These are phyloP conservation scores for Selaginella moellendorffii DNA, from an alignment of 75 land plant genomes.

Conservation along the genomic window DNA sequence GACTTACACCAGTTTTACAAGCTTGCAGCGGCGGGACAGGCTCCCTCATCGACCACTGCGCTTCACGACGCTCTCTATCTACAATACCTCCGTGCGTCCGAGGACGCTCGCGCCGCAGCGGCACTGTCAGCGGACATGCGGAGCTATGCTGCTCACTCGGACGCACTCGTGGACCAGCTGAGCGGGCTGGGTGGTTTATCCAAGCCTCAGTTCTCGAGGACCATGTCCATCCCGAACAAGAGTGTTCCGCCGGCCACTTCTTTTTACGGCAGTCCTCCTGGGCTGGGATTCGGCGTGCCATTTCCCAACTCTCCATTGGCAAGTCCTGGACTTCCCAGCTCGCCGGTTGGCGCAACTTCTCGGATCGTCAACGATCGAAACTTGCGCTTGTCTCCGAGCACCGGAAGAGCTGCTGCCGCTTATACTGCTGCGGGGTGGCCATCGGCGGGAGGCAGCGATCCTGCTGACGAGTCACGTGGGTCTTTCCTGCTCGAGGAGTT, in stretches of 20 bases:
- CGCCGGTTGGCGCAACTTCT: constrained; percentile 38
- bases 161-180: too few species aligned
- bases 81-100: constrained; percentile 26
- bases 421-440: constrained; percentile 33
- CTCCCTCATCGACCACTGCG: constrained; percentile 26
- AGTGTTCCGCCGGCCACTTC: too few species aligned
- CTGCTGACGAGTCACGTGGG: constrained; percentile 32
- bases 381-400: constrained; percentile 29
- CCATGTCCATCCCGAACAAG: too few species aligned
- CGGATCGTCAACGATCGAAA: constrained; percentile 38
- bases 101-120: constrained; percentile 15
- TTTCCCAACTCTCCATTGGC: too few species aligned
- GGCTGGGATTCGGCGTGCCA: constrained; percentile 37
- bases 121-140: constrained; percentile 27
- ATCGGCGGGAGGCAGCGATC: constrained; percentile 24
- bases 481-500: constrained; percentile 73
- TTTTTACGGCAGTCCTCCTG: constrained; percentile 29
- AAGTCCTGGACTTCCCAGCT: constrained; percentile 42
- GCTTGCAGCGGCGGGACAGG: constrained; percentile 24
- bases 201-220: constrained; percentile 39
- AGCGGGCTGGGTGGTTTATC: constrained; percentile 30
- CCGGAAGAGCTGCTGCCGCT: constrained; percentile 27
- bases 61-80: constrained; percentile 36
- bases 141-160: too few species aligned
- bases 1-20: constrained; percentile 36